Percentiles rank a stretch among this genome's conserved stretches.
These are phyloP conservation scores for Hortaea werneckii DNA, from an alignment of 2,329 filamentous ascomycete species.

Conservation along the genomic window DNA sequence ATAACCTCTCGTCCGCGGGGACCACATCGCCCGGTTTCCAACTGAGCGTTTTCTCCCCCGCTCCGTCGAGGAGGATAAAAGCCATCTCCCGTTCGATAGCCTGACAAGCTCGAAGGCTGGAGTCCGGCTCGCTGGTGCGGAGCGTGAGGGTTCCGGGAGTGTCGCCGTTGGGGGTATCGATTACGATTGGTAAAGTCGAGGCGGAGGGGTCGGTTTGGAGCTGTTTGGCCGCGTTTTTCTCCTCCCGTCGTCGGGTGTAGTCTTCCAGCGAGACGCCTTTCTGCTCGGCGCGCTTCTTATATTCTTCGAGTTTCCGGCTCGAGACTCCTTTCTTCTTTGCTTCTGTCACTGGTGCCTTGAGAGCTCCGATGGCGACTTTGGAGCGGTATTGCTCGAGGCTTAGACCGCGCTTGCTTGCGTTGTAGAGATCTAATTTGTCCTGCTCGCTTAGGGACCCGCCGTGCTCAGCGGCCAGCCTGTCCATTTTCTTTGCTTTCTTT, in stretches of 20 bases:
- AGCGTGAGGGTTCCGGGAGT: not conserved
- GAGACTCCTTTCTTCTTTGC: constrained; percentile 11
- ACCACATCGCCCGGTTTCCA: constrained; percentile 4
- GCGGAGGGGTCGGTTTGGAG: not conserved
- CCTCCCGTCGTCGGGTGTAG: constrained; percentile 16
- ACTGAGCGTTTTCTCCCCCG: constrained; percentile 8
- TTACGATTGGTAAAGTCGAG: constrained; percentile 4
- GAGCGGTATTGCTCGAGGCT: not conserved
- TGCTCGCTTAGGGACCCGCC: not conserved
- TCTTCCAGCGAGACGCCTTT: constrained; percentile 30
- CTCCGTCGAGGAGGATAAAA: constrained; percentile 5
- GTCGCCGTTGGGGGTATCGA: constrained; percentile 12
- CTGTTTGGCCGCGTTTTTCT: constrained; percentile 12
- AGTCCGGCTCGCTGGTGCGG: not conserved
- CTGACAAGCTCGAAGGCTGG: not conserved
- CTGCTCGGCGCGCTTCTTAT: constrained; percentile 25
- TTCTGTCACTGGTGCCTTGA: not conserved
- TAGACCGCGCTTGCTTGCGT: not conserved
- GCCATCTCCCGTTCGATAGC: constrained; percentile 1
- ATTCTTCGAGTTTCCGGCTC: constrained; percentile 20
- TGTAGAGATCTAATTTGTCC: not conserved
- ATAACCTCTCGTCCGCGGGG: constrained; percentile 11
- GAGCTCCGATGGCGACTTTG: not conserved
- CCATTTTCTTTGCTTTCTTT: not conserved
- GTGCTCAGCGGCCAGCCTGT: not conserved